Base-by-base conservation (phyloP, 208 protist species). In the Trypanosoma avium region DNA sequence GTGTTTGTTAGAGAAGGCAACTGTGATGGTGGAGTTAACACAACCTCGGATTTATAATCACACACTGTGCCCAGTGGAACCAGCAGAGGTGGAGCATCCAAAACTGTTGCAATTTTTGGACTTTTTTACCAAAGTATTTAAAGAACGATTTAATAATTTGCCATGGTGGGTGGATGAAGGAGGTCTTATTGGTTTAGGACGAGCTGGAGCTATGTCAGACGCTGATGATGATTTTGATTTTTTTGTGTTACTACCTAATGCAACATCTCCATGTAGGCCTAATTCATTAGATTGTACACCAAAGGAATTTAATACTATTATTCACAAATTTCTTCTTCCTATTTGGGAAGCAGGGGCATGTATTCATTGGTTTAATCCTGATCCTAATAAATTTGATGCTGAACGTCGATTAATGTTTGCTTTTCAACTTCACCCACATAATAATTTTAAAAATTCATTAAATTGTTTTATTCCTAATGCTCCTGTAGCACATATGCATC, bases 151-250 rank as follows among this genome's bases (percentile, higher is more conserved):
- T 59, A 45, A 68, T 29, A 68, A 68, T 38, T 30, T 63, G n/a
- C 70, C 53, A 35, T 77, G 70, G 70, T 73, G 46, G 63, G 21
- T 72, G 40, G 70, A 77, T 64, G 70, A 77, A 42, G 70, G 70
- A 6, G 62, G 70, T 46, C 47, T 77, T 26, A 73, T 77, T 52
- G 70, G 70, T 15, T 24, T 68, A 2, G 38, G 48, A 10, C 49
- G 70, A 26, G 70, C 63, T 10, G 70, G 70, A 1, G 17, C 61
- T 27, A 72, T 67, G 49, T 10, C n/a, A 15, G 50, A 72, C 46
- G 70, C 70, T 4, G 70, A 77, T 46, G 70, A 77, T 52, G 70
- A 77, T 33, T 77, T 73, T 56, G 70, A 77, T 46, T 73, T 77
- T 56, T 77, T 77, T 46, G 65, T 61, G 46, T n/a, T 75, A 22